Evolutionary conservation across 2,329 filamentous ascomycete genomes (phyloP).

Genomic region (Paecilomyces dactylethromorphus): DNA sequence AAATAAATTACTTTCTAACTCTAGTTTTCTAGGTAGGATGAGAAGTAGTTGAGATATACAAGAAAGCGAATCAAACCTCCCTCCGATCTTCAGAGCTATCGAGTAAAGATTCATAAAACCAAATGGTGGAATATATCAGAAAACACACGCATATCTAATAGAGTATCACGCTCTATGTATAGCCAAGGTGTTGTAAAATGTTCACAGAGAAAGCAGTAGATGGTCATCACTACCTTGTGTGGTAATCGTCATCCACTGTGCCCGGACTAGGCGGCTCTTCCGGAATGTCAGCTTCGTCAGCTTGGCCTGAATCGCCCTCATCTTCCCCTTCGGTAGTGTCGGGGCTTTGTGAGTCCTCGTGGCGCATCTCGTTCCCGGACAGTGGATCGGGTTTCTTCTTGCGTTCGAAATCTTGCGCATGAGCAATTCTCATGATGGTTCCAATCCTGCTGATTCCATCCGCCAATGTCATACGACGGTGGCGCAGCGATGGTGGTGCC

Average conservation of each 20-base stretch:
- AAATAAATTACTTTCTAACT: too few relatives aligned
- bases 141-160: too few relatives aligned
- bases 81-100: too few relatives aligned
- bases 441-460: conserved; percentile 48
- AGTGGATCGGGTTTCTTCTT: conserved; percentile 51
- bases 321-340: conserved; percentile 33
- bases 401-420: conserved; percentile 88
- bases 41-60: too few relatives aligned
- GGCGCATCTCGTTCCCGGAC: conserved; percentile 26
- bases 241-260: background rate
- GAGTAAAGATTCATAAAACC: too few relatives aligned
- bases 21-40: too few relatives aligned
- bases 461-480: conserved; percentile 16
- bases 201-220: background rate
- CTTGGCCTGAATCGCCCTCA: conserved; percentile 23
- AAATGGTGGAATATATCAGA: too few relatives aligned
- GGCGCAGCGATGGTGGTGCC: conserved; percentile 19
- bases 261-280: conserved; percentile 3
- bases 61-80: too few relatives aligned
- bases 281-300: background rate
- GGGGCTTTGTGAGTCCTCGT: conserved; percentile 23
- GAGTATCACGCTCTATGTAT: too few relatives aligned
- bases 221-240: background rate
- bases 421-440: conserved; percentile 72
- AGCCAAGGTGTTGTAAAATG: too few relatives aligned